A percentile compares a stretch with the other conserved stretches of the same genome.
Conservation (phyloP, 352 stramenopile genomes). For the Phytophthora syringae region DNA sequence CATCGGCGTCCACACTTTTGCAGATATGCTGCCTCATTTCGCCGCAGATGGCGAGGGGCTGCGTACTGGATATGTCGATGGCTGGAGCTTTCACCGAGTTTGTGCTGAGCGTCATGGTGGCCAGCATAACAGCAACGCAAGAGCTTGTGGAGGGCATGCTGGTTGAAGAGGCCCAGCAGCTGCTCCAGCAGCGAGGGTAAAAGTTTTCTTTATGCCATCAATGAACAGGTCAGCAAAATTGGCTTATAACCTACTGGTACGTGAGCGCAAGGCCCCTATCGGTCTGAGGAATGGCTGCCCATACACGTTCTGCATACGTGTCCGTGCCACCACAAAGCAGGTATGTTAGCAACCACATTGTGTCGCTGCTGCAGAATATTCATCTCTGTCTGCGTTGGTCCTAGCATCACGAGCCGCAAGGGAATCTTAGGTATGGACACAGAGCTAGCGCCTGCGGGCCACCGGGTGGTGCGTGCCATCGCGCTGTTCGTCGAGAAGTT, state of each 20-base stretch:
- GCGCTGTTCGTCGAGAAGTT: constrained; percentile 89
- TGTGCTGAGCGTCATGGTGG: constrained; percentile 47
- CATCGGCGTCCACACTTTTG: constrained; percentile 40
- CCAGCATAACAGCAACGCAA: constrained; percentile 47
- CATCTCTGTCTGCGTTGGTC: constrained; percentile 86
- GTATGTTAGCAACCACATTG: constrained; percentile 89
- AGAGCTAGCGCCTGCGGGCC: constrained; percentile 82
- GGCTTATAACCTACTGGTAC: constrained; percentile 64
- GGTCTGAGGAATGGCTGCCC: constrained; percentile 65
- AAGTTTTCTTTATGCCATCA: not conserved
- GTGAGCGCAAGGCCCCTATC: constrained; percentile 67
- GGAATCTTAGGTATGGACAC: constrained; percentile 85
- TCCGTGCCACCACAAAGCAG: constrained; percentile 63
- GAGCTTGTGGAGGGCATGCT: constrained; percentile 56
- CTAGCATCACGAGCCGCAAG: constrained; percentile 78
- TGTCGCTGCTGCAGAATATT: constrained; percentile 92
- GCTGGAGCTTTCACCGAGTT: constrained; percentile 53
- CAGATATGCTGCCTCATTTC: constrained; percentile 65
- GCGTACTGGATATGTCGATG: constrained; percentile 26
- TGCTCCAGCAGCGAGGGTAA: constrained; percentile 14
- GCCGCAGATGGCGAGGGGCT: constrained; percentile 42
- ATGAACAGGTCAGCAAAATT: not conserved
- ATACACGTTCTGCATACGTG: constrained; percentile 86
- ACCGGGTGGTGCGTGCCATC: constrained; percentile 81
- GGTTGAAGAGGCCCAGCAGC: constrained; percentile 23